Evolutionary conservation across 345 rosid species (phyloP).

Genomic region (Populus davidiana): DNA sequence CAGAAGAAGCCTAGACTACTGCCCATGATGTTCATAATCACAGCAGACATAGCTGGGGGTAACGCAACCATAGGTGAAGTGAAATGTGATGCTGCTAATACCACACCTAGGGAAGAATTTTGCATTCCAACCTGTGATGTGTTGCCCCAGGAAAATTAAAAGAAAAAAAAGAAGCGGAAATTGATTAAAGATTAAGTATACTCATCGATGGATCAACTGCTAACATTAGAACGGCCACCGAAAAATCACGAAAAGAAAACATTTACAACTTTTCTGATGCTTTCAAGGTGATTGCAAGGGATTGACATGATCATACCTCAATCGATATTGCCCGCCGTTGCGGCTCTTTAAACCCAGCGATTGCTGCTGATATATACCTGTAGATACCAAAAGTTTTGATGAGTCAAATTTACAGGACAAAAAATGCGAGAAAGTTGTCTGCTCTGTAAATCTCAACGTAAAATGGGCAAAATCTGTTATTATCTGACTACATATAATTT

Average conservation of each 20-base stretch:
- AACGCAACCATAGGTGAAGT: slow-evolving; percentile 54
- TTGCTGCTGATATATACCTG: slow-evolving; percentile 52
- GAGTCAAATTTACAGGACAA: background rate
- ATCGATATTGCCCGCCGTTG: slow-evolving; percentile 61
- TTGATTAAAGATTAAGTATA: background rate
- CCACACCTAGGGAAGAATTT: slow-evolving; percentile 63
- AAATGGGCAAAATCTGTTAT: too few relatives aligned
- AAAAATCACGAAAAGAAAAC: background rate
- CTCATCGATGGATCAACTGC: background rate
- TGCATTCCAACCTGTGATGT: slow-evolving; percentile 65
- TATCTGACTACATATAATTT: too few relatives aligned
- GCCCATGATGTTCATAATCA: slow-evolving; percentile 69
- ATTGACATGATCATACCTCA: slow-evolving; percentile 34
- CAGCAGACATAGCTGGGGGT: slow-evolving; percentile 60
- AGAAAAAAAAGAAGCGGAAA: background rate
- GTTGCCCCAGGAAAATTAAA: too few relatives aligned
- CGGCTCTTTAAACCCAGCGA: slow-evolving; percentile 46
- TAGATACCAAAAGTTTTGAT: slow-evolving; percentile 3
- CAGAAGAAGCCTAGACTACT: slow-evolving; percentile 53
- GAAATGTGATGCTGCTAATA: slow-evolving; percentile 62
- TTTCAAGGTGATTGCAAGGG: background rate
- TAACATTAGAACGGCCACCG: too few relatives aligned
- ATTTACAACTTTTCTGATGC: background rate
- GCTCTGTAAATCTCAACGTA: too few relatives aligned
- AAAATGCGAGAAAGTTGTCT: too few relatives aligned